Evolutionary conservation across 768 basidiomycete genomes (phyloP), one percentile per base, ranked within the genome.

Genomic region (Suillus subalutaceus): DNA sequence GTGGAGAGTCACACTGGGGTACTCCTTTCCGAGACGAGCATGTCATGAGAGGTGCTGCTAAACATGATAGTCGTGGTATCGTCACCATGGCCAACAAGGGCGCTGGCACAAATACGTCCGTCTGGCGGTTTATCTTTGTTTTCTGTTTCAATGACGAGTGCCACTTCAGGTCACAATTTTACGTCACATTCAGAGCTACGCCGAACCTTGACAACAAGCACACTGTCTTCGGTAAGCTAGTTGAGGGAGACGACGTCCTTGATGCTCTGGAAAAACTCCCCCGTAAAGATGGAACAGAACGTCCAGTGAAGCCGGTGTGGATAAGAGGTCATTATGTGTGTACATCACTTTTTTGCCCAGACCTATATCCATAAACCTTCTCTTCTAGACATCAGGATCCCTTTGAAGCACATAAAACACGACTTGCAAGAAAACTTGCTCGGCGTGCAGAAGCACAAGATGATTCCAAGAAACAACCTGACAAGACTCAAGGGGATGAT

Each of bases 51-150:
- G 91, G 90, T 59, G 96, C 97, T 0, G 93, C 89, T 6, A 94
- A 90, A 76, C 92, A 96, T 70, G 94, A 96, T 67, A 82, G 85
- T 53, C 84, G 97, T 18, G 97, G 97, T 5, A 79, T 90, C 10
- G 69, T 99, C 48, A 91, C 94, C 3, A 99, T 99, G 97, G 97
- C 97, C 3, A 99, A 99, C 77, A 91, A 91, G 74, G 97, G 97
- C 3, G 83, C 93, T 10, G 88, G 89, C 61, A 94, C 96, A 8
- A 99, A 99, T 73, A 90, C 92, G 88, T 88, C 69, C 56, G 81
- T 77, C 6, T 20, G 38, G 12, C 65, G 63, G n/a, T 9, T 18
- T 52, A 40, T 37, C 32, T 30, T 65, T 40, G 41, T 52, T 44
- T 61, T 57, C 18, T 32, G 26, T 32, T 59, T 20, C 44, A 43